Conservation (phyloP, 2,329 filamentous ascomycete species). For the Fusarium equiseti region DNA sequence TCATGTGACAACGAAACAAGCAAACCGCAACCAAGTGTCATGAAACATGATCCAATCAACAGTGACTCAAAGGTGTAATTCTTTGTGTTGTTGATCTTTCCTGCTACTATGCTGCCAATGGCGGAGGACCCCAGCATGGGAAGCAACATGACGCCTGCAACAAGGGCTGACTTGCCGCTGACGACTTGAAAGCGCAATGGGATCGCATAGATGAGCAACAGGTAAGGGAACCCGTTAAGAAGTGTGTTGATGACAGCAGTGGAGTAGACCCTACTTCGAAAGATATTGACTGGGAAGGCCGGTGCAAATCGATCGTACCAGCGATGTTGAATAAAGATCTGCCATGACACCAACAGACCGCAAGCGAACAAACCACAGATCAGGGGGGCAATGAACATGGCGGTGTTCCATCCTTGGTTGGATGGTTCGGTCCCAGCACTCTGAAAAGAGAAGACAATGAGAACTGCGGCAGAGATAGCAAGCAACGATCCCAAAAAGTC, state of each 20-base stretch:
- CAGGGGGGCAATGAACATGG: slow-evolving; percentile 51
- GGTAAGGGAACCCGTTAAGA: slow-evolving; percentile 64
- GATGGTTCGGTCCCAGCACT: slow-evolving; percentile 56
- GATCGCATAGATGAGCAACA: slow-evolving; percentile 62
- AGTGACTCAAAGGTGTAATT: slow-evolving; percentile 60
- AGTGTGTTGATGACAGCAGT: slow-evolving; percentile 59
- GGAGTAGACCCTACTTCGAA: slow-evolving; percentile 61
- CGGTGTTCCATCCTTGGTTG: slow-evolving; percentile 58
- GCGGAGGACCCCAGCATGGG: slow-evolving; percentile 65
- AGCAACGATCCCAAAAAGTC: slow-evolving; percentile 67
- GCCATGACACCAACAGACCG: slow-evolving; percentile 48
- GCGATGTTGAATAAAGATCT: slow-evolving; percentile 42
- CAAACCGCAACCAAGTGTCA: slow-evolving; percentile 62
- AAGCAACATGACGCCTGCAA: slow-evolving; percentile 64
- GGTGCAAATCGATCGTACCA: slow-evolving; percentile 50
- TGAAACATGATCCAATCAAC: slow-evolving; percentile 56
- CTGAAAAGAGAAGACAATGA: slow-evolving; percentile 70
- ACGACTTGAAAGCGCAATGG: slow-evolving; percentile 65
- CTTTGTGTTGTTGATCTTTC: slow-evolving; percentile 57
- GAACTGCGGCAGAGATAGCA: slow-evolving; percentile 64
- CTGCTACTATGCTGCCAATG: slow-evolving; percentile 58
- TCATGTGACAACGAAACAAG: slow-evolving; percentile 54
- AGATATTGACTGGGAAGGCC: slow-evolving; percentile 62
- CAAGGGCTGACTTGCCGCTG: slow-evolving; percentile 59
- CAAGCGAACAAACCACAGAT: slow-evolving; percentile 48